Percentiles rank a stretch among this genome's conserved stretches.
phyloP scores from a whole-genome alignment of 2,329 filamentous ascomycete species.

The Dactylonectria macrodidyma region DNA sequence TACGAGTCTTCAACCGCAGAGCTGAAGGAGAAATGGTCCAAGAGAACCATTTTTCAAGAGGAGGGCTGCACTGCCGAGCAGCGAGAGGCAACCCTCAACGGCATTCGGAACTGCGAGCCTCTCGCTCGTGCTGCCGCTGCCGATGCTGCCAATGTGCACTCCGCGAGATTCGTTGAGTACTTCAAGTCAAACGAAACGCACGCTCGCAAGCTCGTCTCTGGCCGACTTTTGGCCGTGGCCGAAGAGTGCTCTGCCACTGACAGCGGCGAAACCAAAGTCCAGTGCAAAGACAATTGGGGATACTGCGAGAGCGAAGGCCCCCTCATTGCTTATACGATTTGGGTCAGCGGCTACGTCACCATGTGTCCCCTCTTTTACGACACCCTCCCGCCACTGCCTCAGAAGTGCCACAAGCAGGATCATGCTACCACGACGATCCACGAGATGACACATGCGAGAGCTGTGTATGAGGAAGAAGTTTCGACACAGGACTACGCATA shows the following conservation, averaged over 20 bases:
- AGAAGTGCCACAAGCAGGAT: constrained; percentile 41
- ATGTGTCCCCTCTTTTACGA: constrained; percentile 40
- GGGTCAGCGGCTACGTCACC: constrained; percentile 39
- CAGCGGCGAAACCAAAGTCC: constrained; percentile 26
- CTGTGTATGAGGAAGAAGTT: constrained; percentile 34
- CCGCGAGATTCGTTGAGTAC: constrained; percentile 37
- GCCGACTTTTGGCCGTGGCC: constrained; percentile 37
- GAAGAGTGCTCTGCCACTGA: constrained; percentile 32
- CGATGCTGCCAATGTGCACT: constrained; percentile 31
- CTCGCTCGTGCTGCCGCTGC: constrained; percentile 37
- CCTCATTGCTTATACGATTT: constrained; percentile 38
- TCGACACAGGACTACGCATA: constrained; percentile 38
- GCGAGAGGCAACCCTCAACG: constrained; percentile 24
- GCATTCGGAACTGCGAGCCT: constrained; percentile 32
- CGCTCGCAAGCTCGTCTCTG: constrained; percentile 32
- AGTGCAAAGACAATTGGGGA: constrained; percentile 19
- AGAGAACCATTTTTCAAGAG: constrained; percentile 23
- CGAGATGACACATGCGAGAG: constrained; percentile 40
- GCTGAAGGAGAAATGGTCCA: constrained; percentile 11
- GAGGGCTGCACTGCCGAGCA: constrained; percentile 22
- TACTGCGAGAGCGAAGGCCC: constrained; percentile 35
- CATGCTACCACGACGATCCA: constrained; percentile 39
- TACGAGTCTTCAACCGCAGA: constrained; percentile 21
- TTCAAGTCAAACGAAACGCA: constrained; percentile 42
- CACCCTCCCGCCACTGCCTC: constrained; percentile 25